Evolutionary conservation across 495 filamentous ascomycete species (phyloP).

Genomic region (Talaromyces stipitatus): DNA sequence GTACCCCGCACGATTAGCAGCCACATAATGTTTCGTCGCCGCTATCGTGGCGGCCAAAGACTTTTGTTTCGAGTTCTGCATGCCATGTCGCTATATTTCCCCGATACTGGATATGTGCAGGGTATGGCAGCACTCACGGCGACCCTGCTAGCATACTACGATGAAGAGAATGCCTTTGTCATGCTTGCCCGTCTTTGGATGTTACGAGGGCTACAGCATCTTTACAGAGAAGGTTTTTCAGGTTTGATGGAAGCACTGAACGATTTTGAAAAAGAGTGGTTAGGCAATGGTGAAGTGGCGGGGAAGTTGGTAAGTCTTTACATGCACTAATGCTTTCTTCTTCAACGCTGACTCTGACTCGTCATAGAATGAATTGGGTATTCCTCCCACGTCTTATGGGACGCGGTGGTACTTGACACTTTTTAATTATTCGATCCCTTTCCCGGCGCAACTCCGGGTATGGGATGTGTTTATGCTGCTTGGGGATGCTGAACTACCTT

Average conservation of each 20-base stretch:
- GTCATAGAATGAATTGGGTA: constrained; percentile 67
- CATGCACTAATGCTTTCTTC: background rate
- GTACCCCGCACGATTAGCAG: constrained; percentile 91
- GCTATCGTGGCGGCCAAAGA: constrained; percentile 87
- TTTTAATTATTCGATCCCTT: constrained; percentile 96
- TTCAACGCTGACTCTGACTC: background rate
- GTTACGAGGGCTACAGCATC: constrained; percentile 71
- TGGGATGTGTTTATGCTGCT: constrained; percentile 99
- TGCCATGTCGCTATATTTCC: constrained; percentile 83
- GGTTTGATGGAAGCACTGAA: constrained; percentile 82
- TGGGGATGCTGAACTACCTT: constrained; percentile 53
- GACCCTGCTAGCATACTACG: constrained; percentile 92
- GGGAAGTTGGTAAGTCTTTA: constrained; percentile 62
- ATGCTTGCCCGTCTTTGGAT: constrained; percentile 93
- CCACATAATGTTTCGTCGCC: constrained; percentile 94
- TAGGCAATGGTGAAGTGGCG: constrained; percentile 66
- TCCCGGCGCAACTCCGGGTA: constrained; percentile 91
- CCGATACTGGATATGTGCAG: constrained; percentile 91
- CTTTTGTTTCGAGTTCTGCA: constrained; percentile 91
- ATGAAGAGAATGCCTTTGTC: constrained; percentile 88
- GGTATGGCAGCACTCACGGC: constrained; percentile 94
- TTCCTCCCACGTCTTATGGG: constrained; percentile 85
- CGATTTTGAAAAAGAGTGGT: constrained; percentile 84
- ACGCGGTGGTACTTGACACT: constrained; percentile 97
- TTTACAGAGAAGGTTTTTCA: constrained; percentile 78